Conservation (phyloP, 164 flowering plant genomes). For the Kalanchoe fedtschenkoi region DNA sequence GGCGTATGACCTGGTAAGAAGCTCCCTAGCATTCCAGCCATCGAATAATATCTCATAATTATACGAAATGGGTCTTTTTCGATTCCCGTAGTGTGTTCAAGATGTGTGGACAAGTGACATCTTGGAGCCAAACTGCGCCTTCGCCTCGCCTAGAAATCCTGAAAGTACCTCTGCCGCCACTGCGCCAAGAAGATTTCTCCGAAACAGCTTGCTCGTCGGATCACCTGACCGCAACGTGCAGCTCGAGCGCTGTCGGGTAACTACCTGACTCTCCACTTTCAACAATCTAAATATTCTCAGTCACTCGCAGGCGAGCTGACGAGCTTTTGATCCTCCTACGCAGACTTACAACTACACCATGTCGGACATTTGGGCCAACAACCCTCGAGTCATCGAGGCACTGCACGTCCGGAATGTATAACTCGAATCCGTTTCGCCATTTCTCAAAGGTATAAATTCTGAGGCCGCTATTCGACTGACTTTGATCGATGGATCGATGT, state of each 20-base stretch:
- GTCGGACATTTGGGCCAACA: background rate
- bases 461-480: background rate
- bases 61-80: background rate
- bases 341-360: slow-evolving; percentile 6
- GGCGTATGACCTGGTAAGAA: background rate
- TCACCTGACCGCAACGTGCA: background rate
- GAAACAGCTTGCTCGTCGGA: background rate
- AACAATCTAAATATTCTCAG: background rate
- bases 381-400: slow-evolving; percentile 1
- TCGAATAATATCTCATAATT: no score
- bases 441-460: background rate
- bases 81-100: background rate
- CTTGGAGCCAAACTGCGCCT: slow-evolving; percentile 2
- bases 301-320: background rate
- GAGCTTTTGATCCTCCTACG: background rate
- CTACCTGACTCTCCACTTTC: no score
- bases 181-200: background rate
- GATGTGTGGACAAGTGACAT: slow-evolving; percentile 1
- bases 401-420: background rate
- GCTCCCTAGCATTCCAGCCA: no score
- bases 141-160: background rate
- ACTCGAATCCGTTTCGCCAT: background rate
- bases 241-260: background rate
- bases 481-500: background rate
- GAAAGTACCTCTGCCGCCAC: no score